Percentiles rank a stretch among this genome's conserved stretches.
Evolutionary conservation across 2,329 filamentous ascomycete genomes (phyloP).

Genomic region (Microcyclospora tardicrescens): DNA sequence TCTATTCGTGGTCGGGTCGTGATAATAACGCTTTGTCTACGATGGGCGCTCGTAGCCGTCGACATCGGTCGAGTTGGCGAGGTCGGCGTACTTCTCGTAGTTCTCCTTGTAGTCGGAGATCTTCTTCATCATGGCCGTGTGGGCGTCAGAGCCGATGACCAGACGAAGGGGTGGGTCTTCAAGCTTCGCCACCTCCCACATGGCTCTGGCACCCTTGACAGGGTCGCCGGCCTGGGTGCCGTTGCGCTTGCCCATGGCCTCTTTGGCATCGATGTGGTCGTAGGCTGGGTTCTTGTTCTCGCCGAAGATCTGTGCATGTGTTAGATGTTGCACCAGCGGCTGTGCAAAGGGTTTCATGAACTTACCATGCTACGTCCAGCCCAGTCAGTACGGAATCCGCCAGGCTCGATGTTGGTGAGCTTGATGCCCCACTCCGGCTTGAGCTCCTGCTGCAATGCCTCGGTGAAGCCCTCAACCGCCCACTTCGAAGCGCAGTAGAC

Average conservation of each 20-base stretch:
- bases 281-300: slow-evolving; percentile 28
- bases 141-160: slow-evolving; percentile 43
- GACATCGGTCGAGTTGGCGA: too few relatives aligned
- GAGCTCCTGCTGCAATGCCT: slow-evolving; percentile 28
- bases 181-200: slow-evolving; percentile 43
- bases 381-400: slow-evolving; percentile 36
- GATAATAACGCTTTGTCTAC: too few relatives aligned
- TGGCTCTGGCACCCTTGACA: slow-evolving; percentile 32
- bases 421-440: slow-evolving; percentile 37
- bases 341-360: slow-evolving; percentile 30
- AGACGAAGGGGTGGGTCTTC: slow-evolving; percentile 40
- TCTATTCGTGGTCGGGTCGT: too few relatives aligned
- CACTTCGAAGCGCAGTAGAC: slow-evolving; percentile 33
- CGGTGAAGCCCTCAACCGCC: slow-evolving; percentile 37
- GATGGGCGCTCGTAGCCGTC: too few relatives aligned
- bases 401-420: slow-evolving; percentile 33
- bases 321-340: slow-evolving; percentile 26
- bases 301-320: neutral
- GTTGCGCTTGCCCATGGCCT: slow-evolving; percentile 28
- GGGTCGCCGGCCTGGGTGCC: slow-evolving; percentile 39
- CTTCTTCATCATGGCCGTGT: slow-evolving; percentile 36
- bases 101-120: slow-evolving; percentile 37
- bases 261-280: slow-evolving; percentile 35
- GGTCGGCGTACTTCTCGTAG: slow-evolving; percentile 28
- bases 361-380: slow-evolving; percentile 35